Evolutionary conservation across 2,329 filamentous ascomycete genomes (phyloP), one percentile per base, ranked within the genome.

Genomic region (Fusarium incarnatum): DNA sequence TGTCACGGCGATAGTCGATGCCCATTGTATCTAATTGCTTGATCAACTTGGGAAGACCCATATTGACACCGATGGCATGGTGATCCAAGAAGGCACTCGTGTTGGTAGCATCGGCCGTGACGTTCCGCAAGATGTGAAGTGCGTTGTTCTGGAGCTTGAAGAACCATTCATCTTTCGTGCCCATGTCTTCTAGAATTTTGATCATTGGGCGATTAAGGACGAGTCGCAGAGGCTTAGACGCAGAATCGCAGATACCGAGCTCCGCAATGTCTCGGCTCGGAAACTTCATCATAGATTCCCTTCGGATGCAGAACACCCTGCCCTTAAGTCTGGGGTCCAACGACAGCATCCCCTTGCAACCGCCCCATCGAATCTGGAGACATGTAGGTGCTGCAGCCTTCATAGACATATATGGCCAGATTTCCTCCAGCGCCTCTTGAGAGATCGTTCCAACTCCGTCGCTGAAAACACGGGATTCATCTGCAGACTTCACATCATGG

Each of bases 131-230:
- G 15, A 85, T 81, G 0, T 84, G 70, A 6, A 96, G 80, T 28
- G 90, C 90, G n/a, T 82, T 80, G 1, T 83, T 81, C 77, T 96
- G 93, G 2, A 93, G 79, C 0, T 83, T 74, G 13, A 91, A 75
- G 69, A 97, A 95, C 77, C 87, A 91, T 0, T 79, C 59, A 2
- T 81, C 75, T 0, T 83, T 76, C 0, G 92, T 88, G 0, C 86
- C 85, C 77, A 95, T 89, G 70, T 97, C 94, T 75, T 97, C 94
- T 1, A 97, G 78, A 8, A 97, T 94, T 77, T 97, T 97, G 80
- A 97, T 94, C 65, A 94, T 84, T 70, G 93, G 92, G 1, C 91
- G 89, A 74, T 97, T 97, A 2, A 97, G 84, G 20, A 89, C 87
- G 70, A 94, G 83, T 0, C 87, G 87, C 9, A 95, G 84, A 0